These are phyloP conservation scores for Pseudogymnoascus sp. DNA, from an alignment of 2,329 filamentous ascomycete genomes.

Conservation along the genomic window DNA sequence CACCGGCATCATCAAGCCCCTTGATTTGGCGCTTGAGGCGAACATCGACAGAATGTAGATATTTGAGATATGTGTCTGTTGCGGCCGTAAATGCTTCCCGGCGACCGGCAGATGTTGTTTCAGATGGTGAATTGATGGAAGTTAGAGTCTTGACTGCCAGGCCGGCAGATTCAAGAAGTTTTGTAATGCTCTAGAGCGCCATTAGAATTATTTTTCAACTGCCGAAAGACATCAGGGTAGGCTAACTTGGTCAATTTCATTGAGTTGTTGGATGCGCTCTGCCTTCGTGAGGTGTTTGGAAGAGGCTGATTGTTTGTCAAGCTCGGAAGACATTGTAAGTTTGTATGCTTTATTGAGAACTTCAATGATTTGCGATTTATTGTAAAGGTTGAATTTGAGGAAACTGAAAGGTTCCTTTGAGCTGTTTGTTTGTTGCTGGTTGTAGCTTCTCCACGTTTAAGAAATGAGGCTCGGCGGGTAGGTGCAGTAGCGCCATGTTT, in stretches of 20 bases:
- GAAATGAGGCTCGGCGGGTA: slow-evolving; percentile 11
- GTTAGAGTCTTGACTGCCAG: slow-evolving; percentile 58
- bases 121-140: slow-evolving; percentile 31
- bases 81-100: slow-evolving; percentile 48
- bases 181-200: slow-evolving; percentile 28
- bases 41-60: slow-evolving; percentile 68
- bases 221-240: background rate
- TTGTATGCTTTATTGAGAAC: background rate
- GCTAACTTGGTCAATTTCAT: slow-evolving; percentile 63
- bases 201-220: background rate
- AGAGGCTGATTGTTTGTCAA: background rate
- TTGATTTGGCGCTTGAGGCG: slow-evolving; percentile 68
- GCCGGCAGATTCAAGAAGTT: slow-evolving; percentile 51
- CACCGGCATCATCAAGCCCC: slow-evolving; percentile 73
- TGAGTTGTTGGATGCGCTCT: slow-evolving; percentile 74
- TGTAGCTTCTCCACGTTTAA: slow-evolving; percentile 8
- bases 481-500: slow-evolving; percentile 11
- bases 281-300: slow-evolving; percentile 53
- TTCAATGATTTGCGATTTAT: background rate
- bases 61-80: slow-evolving; percentile 61
- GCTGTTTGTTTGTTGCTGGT: background rate
- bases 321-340: background rate
- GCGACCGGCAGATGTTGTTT: slow-evolving; percentile 13
- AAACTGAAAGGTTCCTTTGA: background rate
- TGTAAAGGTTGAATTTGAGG: background rate